Evolutionary conservation across 768 basidiomycete species (phyloP), one percentile per base, ranked within the genome.

Genomic region (Chalciporus sphaerocephalus): DNA sequence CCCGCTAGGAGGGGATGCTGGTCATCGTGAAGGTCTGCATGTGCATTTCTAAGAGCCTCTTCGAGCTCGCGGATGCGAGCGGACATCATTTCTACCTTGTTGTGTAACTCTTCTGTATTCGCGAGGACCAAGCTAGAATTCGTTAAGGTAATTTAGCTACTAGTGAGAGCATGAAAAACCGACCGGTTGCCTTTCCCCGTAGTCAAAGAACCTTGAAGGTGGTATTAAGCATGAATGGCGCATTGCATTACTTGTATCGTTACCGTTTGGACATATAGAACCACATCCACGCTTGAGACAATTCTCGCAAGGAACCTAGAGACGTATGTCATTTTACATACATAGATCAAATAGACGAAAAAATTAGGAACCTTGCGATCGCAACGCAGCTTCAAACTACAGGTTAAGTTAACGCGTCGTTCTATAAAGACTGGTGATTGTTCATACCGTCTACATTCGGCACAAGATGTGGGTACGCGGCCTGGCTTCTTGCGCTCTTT

Each of bases 251-350:
- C 54, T 21, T 9, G n/a, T 21, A 20, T 28, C 17, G 21, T 51
- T 52, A 83, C 87, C 87, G 45, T 83, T 79, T n/a, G 87, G 87
- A 65, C 87, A 90, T 46, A 89, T 83, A 15, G 79, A 70, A 18
- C 78, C 79, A 56, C 85, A 89, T 25, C 87, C 87, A 56, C 86
- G 73, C 46, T 83, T 82, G 18, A 78, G 76, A 58, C 87, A 90
- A 60, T 80, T 87, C 64, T 83, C 82, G 66, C 87, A 90, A 10
- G 87, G 87, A 25, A 87, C 74, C 85, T 88, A 54, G 20, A 38
- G 38, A 23, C 28, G 44, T 40, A 44, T 41, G 21, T 18, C 36
- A 56, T 69, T n/a, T n/a, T 48, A 60, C 13, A 22, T 25, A 2
- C 7, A 22, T 21, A 13, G 18, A 18, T 22, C 12, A 1, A 6